phyloP scores from a whole-genome alignment of 2,329 filamentous ascomycete species.

The Fusarium siculi region DNA sequence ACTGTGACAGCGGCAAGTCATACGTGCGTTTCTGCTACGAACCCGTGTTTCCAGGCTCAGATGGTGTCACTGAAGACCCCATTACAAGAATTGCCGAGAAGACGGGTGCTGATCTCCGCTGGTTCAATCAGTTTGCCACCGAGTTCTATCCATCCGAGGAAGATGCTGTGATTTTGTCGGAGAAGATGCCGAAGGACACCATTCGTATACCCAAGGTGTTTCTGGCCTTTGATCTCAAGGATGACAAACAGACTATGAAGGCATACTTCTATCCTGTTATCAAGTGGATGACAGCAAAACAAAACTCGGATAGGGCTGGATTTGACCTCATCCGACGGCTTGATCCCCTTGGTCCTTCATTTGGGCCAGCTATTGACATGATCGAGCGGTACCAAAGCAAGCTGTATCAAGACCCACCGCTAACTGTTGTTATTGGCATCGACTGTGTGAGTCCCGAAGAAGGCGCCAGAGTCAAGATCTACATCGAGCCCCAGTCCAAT shows the following conservation, averaged over 20 bases:
- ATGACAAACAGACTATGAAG: constrained; percentile 33
- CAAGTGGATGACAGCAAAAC: constrained; percentile 39
- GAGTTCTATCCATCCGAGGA: constrained; percentile 35
- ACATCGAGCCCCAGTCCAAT: constrained; percentile 39
- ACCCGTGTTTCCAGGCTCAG: constrained; percentile 19
- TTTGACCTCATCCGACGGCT: constrained; percentile 40
- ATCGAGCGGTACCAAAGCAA: constrained; percentile 34
- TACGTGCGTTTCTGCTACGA: constrained; percentile 26
- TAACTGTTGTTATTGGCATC: constrained; percentile 42
- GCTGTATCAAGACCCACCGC: constrained; percentile 23
- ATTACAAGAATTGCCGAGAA: neutral
- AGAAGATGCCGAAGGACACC: constrained; percentile 26
- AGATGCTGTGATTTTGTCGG: constrained; percentile 13
- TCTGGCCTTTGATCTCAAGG: constrained; percentile 42
- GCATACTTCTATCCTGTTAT: constrained; percentile 43
- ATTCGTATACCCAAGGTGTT: constrained; percentile 40
- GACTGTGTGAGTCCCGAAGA: constrained; percentile 41
- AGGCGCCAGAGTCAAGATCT: constrained; percentile 44
- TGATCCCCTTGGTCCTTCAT: constrained; percentile 21
- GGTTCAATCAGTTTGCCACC: constrained; percentile 39
- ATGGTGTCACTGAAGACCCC: constrained; percentile 12
- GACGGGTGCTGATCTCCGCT: constrained; percentile 12
- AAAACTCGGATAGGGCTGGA: constrained; percentile 30
- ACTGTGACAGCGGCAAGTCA: constrained; percentile 14
- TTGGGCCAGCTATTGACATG: constrained; percentile 24